These are phyloP conservation scores for Coprinopsis cinerea DNA, from an alignment of 768 basidiomycete species.

Conservation along the genomic window DNA sequence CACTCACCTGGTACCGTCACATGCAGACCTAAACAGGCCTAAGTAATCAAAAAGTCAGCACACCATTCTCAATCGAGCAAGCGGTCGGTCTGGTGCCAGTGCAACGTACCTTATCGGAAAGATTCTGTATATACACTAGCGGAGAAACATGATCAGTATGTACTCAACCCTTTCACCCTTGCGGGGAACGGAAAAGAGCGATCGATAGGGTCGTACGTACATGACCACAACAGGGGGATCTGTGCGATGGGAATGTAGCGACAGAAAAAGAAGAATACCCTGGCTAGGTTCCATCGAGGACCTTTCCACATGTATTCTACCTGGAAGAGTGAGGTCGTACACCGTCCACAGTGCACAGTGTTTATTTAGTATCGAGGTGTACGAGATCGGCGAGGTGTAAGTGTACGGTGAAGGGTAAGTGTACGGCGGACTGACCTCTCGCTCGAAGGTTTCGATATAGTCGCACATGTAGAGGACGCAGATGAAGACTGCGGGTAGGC, in stretches of 20 bases:
- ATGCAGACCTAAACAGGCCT: background rate
- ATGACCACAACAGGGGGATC: background rate
- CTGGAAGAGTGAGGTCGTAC: no score
- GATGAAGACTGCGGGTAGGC: background rate
- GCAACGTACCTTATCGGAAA: background rate
- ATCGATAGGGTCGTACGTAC: background rate
- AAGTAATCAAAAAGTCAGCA: background rate
- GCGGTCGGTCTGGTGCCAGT: background rate
- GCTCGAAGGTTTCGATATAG: background rate
- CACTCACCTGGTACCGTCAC: background rate
- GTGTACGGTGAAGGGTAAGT: no score
- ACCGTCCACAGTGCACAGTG: no score
- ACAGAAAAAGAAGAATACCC: background rate
- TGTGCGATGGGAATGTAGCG: background rate
- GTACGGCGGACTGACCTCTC: no score
- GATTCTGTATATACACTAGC: background rate
- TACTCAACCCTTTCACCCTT: no score
- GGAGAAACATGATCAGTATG: no score
- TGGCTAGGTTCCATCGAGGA: background rate
- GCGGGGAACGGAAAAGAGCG: background rate
- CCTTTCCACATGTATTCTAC: constrained; percentile 3
- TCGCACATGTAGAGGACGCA: background rate
- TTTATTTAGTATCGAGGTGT: no score
- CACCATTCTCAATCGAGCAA: background rate
- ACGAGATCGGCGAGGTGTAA: no score